Conservation (phyloP, 2,329 filamentous ascomycete genomes). For the Aspergillus sp. region DNA sequence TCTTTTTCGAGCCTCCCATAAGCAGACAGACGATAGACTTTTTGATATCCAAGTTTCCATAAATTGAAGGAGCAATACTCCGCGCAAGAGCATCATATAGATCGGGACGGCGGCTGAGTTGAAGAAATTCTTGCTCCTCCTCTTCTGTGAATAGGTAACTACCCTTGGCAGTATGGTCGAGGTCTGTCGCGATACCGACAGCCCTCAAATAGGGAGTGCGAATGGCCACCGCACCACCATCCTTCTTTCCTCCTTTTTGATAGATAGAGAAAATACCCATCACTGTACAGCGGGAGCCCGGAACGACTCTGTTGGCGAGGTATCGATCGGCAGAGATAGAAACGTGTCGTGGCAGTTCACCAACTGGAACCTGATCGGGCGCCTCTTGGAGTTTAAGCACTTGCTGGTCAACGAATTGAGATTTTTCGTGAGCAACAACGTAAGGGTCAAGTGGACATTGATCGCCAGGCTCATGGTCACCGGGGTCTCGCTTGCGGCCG, state of each 20-base stretch:
- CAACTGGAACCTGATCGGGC: conserved; percentile 94
- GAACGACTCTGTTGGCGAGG: conserved; percentile 91
- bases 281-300: conserved; percentile 88
- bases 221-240: conserved; percentile 85
- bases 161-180: conserved; percentile 86
- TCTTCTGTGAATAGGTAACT: conserved; percentile 84
- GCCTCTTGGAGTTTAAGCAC: conserved; percentile 97
- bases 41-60: conserved; percentile 94
- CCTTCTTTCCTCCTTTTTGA: conserved; percentile 83
- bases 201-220: conserved; percentile 92
- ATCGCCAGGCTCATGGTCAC: conserved; percentile 63
- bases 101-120: conserved; percentile 85
- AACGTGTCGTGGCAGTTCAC: conserved; percentile 91
- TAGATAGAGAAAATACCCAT: conserved; percentile 99
- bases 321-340: conserved; percentile 96
- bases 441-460: conserved; percentile 93
- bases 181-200: conserved; percentile 85
- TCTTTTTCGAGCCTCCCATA: conserved; percentile 95
- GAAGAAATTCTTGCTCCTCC: conserved; percentile 93
- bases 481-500: conserved; percentile 57
- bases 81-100: conserved; percentile 88
- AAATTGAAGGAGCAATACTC: conserved; percentile 96
- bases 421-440: conserved; percentile 92
- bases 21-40: conserved; percentile 94
- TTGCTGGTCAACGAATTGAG: conserved; percentile 94